Evolutionary conservation across 371 early-diverging fungal species (phyloP), one percentile per base, ranked within the genome.

Genomic region (Syncephalis plumigaleata): DNA sequence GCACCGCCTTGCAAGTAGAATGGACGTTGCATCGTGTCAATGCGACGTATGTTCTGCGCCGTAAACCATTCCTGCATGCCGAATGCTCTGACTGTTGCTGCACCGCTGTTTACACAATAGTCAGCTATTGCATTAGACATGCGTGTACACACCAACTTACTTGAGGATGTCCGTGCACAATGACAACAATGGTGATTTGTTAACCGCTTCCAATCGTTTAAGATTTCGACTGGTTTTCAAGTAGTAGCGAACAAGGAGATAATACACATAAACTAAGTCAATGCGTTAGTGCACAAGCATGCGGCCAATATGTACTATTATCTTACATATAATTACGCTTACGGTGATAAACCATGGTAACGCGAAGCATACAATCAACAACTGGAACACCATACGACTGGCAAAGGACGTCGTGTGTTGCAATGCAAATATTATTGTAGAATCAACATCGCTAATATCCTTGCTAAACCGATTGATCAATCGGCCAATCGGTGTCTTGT

Each of bases 401-500:
- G 21, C n/a, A 40, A 8, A 16, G 15, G 16, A 3, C 4, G 15
- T 5, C 8, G n/a, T 90, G 3, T 92, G 68, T 55, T 81, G 84
- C 64, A 93, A 65, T 36, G 65, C 66, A 46, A 95, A 83, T 13
- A 87, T 77, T 23, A 84, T 87, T n/a, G 82, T 58, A 27, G 65
- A 74, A 55, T 89, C 90, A 45, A 86, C 57, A 11, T 69, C 59
- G 45, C 75, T 76, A 57, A 84, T 71, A 63, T 90, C 91, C 49
- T 76, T 73, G 13, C 72, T 68, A 54, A 87, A 86, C 23, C 89
- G 64, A 56, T 84, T 81, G 52, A 86, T 58, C 20, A 87, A 73
- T 9, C 87, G 71, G 4, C 89, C 90, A 15, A 90, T 56, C 3
- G 93, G 94, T 11, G 90, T 93, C 18, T 66, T 76, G 42, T 92